Evolutionary conservation across 108 stramenopile species (phyloP).

Genomic region (Skeletonema tropicum): DNA sequence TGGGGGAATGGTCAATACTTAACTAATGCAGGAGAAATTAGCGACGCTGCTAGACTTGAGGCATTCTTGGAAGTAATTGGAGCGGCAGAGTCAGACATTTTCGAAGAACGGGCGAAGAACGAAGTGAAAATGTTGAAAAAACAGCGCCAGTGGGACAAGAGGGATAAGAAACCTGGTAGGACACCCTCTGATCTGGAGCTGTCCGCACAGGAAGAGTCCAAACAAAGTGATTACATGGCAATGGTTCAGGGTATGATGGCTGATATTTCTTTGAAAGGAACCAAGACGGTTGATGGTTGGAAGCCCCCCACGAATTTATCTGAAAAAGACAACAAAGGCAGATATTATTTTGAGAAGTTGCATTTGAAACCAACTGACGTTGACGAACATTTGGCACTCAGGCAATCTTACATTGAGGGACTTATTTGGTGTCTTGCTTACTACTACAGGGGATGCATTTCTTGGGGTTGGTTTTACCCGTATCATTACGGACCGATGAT

Average conservation of each 20-base stretch:
- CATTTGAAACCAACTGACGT: constrained; percentile 81
- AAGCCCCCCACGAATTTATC: constrained; percentile 40
- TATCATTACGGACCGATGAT: constrained; percentile 97
- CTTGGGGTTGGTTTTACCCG: constrained; percentile 99
- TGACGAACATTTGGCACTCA: constrained; percentile 67
- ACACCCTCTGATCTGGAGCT: constrained; percentile 86
- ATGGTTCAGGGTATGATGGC: constrained; percentile 74
- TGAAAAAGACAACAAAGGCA: constrained; percentile 94
- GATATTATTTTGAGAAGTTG: constrained; percentile 95
- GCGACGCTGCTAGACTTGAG: constrained; percentile 76
- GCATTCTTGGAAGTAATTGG: constrained; percentile 86
- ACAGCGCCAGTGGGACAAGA: constrained; percentile 82
- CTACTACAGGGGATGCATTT: constrained; percentile 97
- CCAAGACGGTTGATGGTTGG: constrained; percentile 74
- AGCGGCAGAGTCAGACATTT: constrained; percentile 84
- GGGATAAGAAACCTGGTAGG: constrained; percentile 64
- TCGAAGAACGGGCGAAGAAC: constrained; percentile 77
- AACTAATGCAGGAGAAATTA: constrained; percentile 85
- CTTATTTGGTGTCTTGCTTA: constrained; percentile 99
- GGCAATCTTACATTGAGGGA: constrained; percentile 93
- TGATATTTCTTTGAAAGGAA: constrained; percentile 42
- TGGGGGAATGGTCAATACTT: constrained; percentile 93
- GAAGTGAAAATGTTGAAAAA: constrained; percentile 80
- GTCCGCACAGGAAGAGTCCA: constrained; percentile 69
- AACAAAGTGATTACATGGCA: constrained; percentile 74